A percentile compares a stretch with the other conserved stretches of the same genome.
phyloP scores from a whole-genome alignment of 148 eudicot genomes.

The Vaccinium vitisidaea region DNA sequence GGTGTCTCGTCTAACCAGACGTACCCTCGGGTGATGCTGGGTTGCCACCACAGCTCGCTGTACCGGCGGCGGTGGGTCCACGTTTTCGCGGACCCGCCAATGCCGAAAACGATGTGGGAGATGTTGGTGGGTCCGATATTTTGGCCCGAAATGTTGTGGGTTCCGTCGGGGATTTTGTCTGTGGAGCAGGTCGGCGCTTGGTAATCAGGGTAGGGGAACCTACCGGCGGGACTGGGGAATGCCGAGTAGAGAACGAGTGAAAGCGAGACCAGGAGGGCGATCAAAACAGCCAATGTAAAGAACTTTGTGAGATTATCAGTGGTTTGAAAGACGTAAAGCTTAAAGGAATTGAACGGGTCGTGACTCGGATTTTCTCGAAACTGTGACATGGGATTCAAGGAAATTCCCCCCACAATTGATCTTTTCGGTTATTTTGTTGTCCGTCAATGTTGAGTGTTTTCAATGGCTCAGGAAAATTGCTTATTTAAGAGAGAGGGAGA shows the following conservation, averaged over 20 bases:
- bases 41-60: constrained; percentile 74
- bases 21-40: constrained; percentile 54
- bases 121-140: constrained; percentile 35
- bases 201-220: constrained; percentile 32
- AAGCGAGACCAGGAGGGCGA: constrained; percentile 32
- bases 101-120: constrained; percentile 63
- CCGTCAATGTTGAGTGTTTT: no score
- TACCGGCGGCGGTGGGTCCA: constrained; percentile 54
- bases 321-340: neutral
- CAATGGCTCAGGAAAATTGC: no score
- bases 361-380: constrained; percentile 25
- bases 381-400: constrained; percentile 9
- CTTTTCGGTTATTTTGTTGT: neutral
- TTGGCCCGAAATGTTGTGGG: constrained; percentile 13
- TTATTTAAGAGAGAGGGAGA: neutral
- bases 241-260: constrained; percentile 23
- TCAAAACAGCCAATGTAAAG: constrained; percentile 17
- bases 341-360: constrained; percentile 22
- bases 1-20: constrained; percentile 65
- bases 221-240: constrained; percentile 18
- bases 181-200: constrained; percentile 8
- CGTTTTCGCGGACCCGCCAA: constrained; percentile 63
- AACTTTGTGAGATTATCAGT: constrained; percentile 16
- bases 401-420: neutral
- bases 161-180: neutral